Evolutionary conservation across 768 basidiomycete genomes (phyloP), one percentile per base, ranked within the genome.

Genomic region (Boletus tomentosulus): DNA sequence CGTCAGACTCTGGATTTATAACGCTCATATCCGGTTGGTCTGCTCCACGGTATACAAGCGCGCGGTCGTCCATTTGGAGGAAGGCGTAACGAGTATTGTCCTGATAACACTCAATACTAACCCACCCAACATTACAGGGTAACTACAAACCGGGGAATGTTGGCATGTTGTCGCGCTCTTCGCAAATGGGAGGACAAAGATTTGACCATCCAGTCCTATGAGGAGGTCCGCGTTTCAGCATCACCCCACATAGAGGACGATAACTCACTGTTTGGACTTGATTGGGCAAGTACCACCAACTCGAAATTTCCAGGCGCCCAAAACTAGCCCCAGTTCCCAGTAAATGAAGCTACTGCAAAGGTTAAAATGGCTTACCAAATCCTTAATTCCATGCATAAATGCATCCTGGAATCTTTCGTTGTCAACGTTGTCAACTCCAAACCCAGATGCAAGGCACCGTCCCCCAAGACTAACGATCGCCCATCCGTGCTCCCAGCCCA

Each of bases 11-110:
- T 15, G 95, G 94, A 65, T 98, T 98, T 64, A 98, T 97, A 53
- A 99, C 86, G 65, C 92, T 96, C 86, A 97, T 88, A 66, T 98
- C 95, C 6, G 96, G 95, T 67, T 98, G 95, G 68, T 98, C 96
- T 28, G 95, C 92, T 13, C 96, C 95, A 51, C 96, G 82, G 69
- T 98, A 99, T 15, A 98, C 85, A 1, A 97, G 78, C 2, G 90
- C 89, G 39, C 92, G 84, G 62, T 98, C 96, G 63, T 98, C 94
- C 83, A 95, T 84, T 71, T 96, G 93, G 38, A 98, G 76, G 72
- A 96, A 96, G 1, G 92, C 95, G 65, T 96, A 96, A 59, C 91
- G 85, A 8, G 94, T 93, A 66, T 97, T 98, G 66, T 98, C 95
- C 92, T 94, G 58, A 38, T n/a, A 8, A 42, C 6, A 42, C 37